Evolutionary conservation across 2,329 filamentous ascomycete species (phyloP).

Genomic region (Monosporascus sp.): DNA sequence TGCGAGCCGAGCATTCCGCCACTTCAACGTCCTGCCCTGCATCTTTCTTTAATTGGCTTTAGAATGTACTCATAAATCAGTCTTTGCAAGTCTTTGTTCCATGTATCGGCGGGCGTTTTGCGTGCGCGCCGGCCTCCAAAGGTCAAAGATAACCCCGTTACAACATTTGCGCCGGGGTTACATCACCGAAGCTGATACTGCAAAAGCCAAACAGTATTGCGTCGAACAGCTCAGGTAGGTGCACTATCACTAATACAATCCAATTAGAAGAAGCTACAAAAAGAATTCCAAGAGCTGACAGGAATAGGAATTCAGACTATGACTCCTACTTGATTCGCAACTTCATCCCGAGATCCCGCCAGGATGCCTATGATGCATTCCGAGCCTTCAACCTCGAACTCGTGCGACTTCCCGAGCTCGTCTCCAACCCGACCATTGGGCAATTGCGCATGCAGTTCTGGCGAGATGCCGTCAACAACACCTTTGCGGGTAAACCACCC

Average conservation of each 20-base stretch:
- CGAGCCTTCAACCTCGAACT: conserved; percentile 91
- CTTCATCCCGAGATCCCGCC: conserved; percentile 70
- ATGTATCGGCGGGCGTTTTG: conserved; percentile 19
- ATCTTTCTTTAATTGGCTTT: neutral
- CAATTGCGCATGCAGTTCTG: conserved; percentile 92
- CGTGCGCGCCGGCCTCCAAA: conserved; percentile 15
- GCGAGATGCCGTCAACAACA: conserved; percentile 75
- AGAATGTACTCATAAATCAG: no score
- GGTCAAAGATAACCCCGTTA: conserved; percentile 8
- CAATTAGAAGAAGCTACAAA: neutral
- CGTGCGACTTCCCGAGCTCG: conserved; percentile 81
- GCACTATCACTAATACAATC: neutral
- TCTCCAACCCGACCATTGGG: conserved; percentile 81
- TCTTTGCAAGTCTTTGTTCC: conserved; percentile 5
- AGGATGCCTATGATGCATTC: conserved; percentile 82
- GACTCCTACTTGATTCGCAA: conserved; percentile 81
- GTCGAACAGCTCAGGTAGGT: conserved; percentile 45
- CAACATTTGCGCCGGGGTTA: conserved; percentile 30
- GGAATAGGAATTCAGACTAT: conserved; percentile 72
- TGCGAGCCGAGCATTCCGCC: neutral
- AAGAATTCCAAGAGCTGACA: conserved; percentile 10
- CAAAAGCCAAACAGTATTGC: conserved; percentile 50
- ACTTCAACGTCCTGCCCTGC: neutral
- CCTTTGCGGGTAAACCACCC: conserved; percentile 71
- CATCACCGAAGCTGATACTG: conserved; percentile 45